phyloP scores from a whole-genome alignment of 495 filamentous ascomycete species.

The Penicillium daleae region DNA sequence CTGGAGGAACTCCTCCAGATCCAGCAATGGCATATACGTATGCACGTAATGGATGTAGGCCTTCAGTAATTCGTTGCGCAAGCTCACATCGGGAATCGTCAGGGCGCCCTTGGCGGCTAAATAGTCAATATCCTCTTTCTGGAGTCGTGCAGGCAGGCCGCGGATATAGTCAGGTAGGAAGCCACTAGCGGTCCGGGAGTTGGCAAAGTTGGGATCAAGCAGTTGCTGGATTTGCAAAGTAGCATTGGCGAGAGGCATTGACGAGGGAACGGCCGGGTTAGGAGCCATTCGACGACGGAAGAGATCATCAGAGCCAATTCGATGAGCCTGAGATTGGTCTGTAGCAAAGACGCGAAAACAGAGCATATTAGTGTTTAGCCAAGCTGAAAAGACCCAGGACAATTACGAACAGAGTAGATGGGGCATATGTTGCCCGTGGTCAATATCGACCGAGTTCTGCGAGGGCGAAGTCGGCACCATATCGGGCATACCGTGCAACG shows the following conservation, averaged over 20 bases:
- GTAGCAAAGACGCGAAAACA: constrained; percentile 3
- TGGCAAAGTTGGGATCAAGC: constrained; percentile 44
- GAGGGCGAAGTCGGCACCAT: constrained; percentile 46
- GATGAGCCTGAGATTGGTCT: constrained; percentile 47
- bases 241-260: constrained; percentile 42
- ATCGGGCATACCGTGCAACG: constrained; percentile 36
- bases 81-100: constrained; percentile 62
- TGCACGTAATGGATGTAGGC: constrained; percentile 83
- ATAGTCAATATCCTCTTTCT: constrained; percentile 74
- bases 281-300: constrained; percentile 42
- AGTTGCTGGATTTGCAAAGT: constrained; percentile 47
- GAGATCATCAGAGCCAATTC: constrained; percentile 39
- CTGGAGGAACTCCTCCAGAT: constrained; percentile 72
- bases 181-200: constrained; percentile 30
- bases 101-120: constrained; percentile 76
- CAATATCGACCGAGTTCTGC: constrained; percentile 45
- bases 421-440: constrained; percentile 53
- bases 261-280: constrained; percentile 43
- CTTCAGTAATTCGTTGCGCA: constrained; percentile 75
- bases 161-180: constrained; percentile 72
- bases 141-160: constrained; percentile 68
- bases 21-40: constrained; percentile 86
- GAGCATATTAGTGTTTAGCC: not conserved
- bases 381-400: not conserved
- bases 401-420: constrained; percentile 49